These are phyloP conservation scores for Cyclostephanos invisitatus DNA, from an alignment of 108 stramenopile species.

Conservation along the genomic window DNA sequence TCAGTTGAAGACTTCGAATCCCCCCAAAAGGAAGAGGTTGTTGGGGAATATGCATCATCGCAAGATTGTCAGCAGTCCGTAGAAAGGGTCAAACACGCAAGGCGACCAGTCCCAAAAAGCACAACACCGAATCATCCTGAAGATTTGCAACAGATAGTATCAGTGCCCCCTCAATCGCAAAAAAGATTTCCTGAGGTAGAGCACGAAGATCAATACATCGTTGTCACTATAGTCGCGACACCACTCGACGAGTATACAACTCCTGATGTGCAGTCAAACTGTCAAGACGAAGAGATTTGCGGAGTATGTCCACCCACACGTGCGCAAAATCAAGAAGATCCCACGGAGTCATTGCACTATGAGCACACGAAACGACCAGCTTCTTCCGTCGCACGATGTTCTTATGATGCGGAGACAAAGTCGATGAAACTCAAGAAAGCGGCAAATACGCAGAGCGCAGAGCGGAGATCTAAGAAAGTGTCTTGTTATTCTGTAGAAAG, in stretches of 20 bases:
- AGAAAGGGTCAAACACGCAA: not conserved
- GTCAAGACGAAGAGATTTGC: not conserved
- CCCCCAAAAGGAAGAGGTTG: not conserved
- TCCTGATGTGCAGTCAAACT: not conserved
- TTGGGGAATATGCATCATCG: not conserved
- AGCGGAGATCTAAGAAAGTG: not conserved
- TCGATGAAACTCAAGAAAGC: not conserved
- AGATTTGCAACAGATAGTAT: not conserved
- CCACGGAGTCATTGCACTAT: not conserved
- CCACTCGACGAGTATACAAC: not conserved
- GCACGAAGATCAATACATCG: not conserved
- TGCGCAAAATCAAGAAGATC: not conserved
- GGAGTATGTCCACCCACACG: not conserved
- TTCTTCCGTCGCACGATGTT: not conserved
- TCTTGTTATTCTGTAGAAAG: not conserved
- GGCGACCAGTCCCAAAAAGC: too few relatives aligned
- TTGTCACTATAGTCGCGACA: not conserved
- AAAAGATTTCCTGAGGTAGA: not conserved
- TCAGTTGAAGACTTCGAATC: constrained; percentile 19
- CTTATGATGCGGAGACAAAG: not conserved
- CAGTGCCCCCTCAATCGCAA: not conserved
- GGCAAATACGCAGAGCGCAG: not conserved
- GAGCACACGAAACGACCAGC: not conserved
- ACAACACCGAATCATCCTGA: not conserved
- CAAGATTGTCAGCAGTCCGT: not conserved